Conservation (phyloP, 2,329 filamentous ascomycete genomes). For the Phialophora tarda region DNA sequence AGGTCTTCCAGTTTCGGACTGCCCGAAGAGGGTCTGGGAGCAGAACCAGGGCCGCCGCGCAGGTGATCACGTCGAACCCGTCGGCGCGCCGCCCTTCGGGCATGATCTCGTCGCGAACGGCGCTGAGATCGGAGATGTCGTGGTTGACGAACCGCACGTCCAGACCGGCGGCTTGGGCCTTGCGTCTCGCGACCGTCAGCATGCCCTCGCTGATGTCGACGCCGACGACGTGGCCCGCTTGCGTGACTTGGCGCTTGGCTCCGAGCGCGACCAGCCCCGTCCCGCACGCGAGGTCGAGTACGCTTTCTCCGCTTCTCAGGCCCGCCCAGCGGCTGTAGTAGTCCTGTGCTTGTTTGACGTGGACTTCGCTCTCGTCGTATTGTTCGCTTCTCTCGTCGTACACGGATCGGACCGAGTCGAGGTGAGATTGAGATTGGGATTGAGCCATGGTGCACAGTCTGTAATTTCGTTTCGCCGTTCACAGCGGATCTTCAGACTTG, state of each 20-base stretch:
- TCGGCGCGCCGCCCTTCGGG: not conserved
- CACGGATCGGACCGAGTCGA: constrained; percentile 25
- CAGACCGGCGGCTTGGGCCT: constrained; percentile 17
- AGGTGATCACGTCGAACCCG: constrained; percentile 34
- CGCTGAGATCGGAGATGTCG: constrained; percentile 25
- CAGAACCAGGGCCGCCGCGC: constrained; percentile 31
- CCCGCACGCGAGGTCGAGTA: constrained; percentile 56
- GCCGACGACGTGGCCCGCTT: constrained; percentile 47
- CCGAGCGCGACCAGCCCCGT: constrained; percentile 52
- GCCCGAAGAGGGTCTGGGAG: constrained; percentile 26
- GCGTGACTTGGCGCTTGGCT: constrained; percentile 47
- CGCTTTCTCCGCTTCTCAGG: constrained; percentile 44
- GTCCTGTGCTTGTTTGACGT: constrained; percentile 26
- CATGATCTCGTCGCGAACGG: constrained; percentile 6
- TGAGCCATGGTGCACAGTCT: constrained; percentile 10
- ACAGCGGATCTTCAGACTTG: not conserved
- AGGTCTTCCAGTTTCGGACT: constrained; percentile 25
- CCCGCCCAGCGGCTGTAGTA: constrained; percentile 27
- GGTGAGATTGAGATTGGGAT: not conserved
- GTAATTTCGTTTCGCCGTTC: not conserved
- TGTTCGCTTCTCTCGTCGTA: constrained; percentile 30
- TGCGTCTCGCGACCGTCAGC: constrained; percentile 45
- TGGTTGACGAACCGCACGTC: constrained; percentile 24
- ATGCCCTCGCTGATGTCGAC: constrained; percentile 52
- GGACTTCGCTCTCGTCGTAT: constrained; percentile 29